phyloP scores from a whole-genome alignment of 2,329 filamentous ascomycete species.

The Fusarium newnesense region DNA sequence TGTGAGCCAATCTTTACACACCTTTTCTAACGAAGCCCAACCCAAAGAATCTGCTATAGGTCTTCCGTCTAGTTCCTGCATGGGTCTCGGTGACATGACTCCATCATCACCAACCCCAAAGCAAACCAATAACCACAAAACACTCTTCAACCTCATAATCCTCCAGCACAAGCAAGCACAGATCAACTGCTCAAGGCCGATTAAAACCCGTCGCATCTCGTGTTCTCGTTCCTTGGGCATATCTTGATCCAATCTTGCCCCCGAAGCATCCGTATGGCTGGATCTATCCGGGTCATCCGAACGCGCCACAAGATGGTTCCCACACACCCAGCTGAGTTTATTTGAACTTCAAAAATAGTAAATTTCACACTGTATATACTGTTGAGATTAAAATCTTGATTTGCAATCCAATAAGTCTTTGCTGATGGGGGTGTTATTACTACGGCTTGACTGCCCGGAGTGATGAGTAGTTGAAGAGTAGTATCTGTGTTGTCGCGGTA shows the following conservation, averaged over 20 bases:
- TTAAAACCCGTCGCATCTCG: background rate
- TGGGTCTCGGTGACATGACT: fast-evolving
- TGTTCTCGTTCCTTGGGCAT: background rate
- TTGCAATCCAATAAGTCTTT: fast-evolving
- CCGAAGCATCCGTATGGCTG: background rate
- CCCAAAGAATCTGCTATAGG: fast-evolving
- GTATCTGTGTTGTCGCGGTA: background rate
- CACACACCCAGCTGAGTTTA: background rate
- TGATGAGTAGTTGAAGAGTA: background rate
- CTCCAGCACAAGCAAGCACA: background rate
- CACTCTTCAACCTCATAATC: background rate
- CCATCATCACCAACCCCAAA: background rate
- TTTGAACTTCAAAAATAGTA: background rate
- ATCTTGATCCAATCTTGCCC: background rate
- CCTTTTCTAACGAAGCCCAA: fast-evolving
- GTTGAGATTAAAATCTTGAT: fast-evolving
- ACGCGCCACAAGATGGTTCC: background rate
- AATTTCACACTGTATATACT: background rate
- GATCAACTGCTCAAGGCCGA: background rate
- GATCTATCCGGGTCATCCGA: conserved; percentile 3
- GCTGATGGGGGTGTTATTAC: fast-evolving
- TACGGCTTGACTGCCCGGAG: fast-evolving
- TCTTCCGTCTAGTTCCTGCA: fast-evolving
- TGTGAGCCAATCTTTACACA: fast-evolving
- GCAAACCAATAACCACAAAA: fast-evolving